Conservation (phyloP, 2,329 filamentous ascomycete genomes). For the Curvularia sp. region DNA sequence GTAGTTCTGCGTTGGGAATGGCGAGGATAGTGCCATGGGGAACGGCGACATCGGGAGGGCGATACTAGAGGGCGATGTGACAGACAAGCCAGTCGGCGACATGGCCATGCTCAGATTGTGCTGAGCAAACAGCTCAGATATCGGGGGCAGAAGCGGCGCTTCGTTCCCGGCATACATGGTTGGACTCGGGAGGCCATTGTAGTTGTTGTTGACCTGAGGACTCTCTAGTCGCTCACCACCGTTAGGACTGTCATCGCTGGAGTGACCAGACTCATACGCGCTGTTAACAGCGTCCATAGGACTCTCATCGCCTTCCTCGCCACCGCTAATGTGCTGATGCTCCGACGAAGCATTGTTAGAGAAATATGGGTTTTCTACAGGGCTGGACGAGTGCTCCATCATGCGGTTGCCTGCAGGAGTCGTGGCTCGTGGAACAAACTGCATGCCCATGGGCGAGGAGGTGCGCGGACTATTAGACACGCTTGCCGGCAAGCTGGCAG, state of each 20-base stretch:
- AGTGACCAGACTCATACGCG: constrained; percentile 30
- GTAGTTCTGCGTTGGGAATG: constrained; percentile 26
- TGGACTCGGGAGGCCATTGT: constrained; percentile 39
- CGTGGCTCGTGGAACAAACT: constrained; percentile 38
- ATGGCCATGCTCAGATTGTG: constrained; percentile 24
- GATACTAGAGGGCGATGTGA: constrained; percentile 31
- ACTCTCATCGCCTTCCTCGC: constrained; percentile 28
- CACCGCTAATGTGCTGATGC: constrained; percentile 22
- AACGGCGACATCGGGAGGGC: constrained; percentile 34
- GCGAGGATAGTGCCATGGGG: constrained; percentile 35
- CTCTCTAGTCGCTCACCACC: constrained; percentile 36
- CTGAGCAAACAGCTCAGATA: constrained; percentile 25
- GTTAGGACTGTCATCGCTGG: constrained; percentile 20
- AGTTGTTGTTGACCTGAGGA: constrained; percentile 43
- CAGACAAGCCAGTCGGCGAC: constrained; percentile 19
- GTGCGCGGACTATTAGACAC: constrained; percentile 46
- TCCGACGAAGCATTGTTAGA: constrained; percentile 21
- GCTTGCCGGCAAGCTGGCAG: constrained; percentile 69
- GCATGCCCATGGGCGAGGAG: constrained; percentile 49
- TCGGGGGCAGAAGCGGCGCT: constrained; percentile 28
- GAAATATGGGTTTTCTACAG: constrained; percentile 38
- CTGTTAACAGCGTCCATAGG: constrained; percentile 42
- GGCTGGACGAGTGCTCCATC: constrained; percentile 34
- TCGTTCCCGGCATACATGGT: constrained; percentile 20
- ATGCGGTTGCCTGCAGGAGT: constrained; percentile 42